Conservation (phyloP, 2,329 filamentous ascomycete genomes). For the Alternaria rosae region DNA sequence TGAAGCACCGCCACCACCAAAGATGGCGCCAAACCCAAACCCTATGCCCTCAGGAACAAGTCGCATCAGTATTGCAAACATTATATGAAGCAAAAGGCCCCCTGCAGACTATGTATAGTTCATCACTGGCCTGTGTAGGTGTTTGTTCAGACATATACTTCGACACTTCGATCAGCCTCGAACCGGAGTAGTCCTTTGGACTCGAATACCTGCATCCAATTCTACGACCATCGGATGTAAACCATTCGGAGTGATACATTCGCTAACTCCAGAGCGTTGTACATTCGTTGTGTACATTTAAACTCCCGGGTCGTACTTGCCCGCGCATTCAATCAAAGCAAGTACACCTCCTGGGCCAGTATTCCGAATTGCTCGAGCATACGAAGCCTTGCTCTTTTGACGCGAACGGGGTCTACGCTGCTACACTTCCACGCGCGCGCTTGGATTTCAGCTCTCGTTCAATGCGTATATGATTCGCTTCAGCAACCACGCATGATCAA, state of each 20-base stretch:
- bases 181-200: not conserved
- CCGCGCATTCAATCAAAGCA: not conserved
- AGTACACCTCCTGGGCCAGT: not conserved
- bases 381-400: not conserved
- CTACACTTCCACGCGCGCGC: not conserved
- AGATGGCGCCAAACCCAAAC: slow-evolving; percentile 27
- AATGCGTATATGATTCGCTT: not conserved
- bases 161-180: not conserved
- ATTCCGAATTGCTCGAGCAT: not conserved
- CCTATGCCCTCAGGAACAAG: slow-evolving; percentile 51
- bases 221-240: not conserved
- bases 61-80: slow-evolving; percentile 55
- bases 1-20: slow-evolving; percentile 27
- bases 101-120: not conserved
- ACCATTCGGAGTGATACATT: not conserved
- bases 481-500: not conserved
- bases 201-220: not conserved
- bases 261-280: not conserved
- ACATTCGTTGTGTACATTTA: not conserved
- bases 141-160: not conserved
- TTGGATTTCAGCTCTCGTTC: not conserved
- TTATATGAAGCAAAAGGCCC: slow-evolving; percentile 40
- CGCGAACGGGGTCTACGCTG: not conserved
- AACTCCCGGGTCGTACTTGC: not conserved
- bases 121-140: not conserved